Evolutionary conservation across 257 asterid genomes (phyloP).

Genomic region (Rubia yunnanensis): DNA sequence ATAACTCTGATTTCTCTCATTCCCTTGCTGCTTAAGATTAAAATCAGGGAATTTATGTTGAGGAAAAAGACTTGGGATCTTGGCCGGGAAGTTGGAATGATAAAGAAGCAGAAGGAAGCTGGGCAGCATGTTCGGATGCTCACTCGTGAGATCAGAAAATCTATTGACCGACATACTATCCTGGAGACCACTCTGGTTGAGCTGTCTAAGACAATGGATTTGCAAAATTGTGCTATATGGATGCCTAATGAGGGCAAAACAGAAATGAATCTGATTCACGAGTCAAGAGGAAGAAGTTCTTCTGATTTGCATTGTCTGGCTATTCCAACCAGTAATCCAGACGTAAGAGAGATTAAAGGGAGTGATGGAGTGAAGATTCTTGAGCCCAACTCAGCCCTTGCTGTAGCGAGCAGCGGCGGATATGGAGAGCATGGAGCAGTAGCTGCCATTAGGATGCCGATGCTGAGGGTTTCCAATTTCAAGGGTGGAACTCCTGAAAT

Average conservation of each 20-base stretch:
- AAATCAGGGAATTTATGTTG: constrained; percentile 77
- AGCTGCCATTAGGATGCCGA: constrained; percentile 97
- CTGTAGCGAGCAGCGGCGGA: constrained; percentile 60
- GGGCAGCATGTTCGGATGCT: constrained; percentile 89
- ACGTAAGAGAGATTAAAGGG: constrained; percentile 53
- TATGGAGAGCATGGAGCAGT: constrained; percentile 52
- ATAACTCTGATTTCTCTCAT: constrained; percentile 64
- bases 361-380: constrained; percentile 61
- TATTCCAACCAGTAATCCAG: constrained; percentile 47
- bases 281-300: constrained; percentile 36
- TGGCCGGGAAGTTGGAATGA: constrained; percentile 69
- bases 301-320: constrained; percentile 19
- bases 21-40: constrained; percentile 71
- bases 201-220: constrained; percentile 64
- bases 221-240: constrained; percentile 88
- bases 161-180: constrained; percentile 85
- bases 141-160: constrained; percentile 83
- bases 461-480: constrained; percentile 76
- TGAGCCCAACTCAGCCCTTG: constrained; percentile 52
- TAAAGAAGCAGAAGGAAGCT: constrained; percentile 62
- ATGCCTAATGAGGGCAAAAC: constrained; percentile 69
- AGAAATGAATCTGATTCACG: constrained; percentile 68
- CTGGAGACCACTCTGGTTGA: constrained; percentile 77
- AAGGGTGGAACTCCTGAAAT: constrained; percentile 84
- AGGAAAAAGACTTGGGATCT: constrained; percentile 78